Conservation (phyloP, 2,329 filamentous ascomycete genomes). For the Beauveria australis region DNA sequence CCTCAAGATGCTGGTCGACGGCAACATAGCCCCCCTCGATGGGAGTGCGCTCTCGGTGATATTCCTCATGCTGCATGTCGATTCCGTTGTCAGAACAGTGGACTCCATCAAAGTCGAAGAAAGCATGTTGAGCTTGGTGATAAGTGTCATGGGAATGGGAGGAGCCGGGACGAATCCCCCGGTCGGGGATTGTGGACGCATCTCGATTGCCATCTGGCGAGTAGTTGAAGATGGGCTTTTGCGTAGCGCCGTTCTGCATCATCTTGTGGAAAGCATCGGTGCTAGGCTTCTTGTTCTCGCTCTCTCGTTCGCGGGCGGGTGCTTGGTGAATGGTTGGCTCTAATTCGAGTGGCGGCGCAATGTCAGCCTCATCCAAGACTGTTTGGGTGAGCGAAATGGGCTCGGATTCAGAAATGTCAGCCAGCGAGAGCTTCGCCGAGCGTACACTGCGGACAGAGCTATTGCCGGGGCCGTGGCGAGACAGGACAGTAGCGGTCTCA, state of each 20-base stretch:
- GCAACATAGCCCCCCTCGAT: background rate
- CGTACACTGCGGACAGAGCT: constrained; percentile 42
- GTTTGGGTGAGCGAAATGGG: constrained; percentile 41
- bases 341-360: constrained; percentile 24
- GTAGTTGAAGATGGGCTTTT: background rate
- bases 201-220: background rate
- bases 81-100: constrained; percentile 54
- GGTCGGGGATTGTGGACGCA: background rate
- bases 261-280: constrained; percentile 28
- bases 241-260: constrained; percentile 7
- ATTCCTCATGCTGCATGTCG: background rate
- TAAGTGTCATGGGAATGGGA: constrained; percentile 50
- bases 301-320: constrained; percentile 12
- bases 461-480: constrained; percentile 48
- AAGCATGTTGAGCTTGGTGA: constrained; percentile 59
- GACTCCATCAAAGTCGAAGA: constrained; percentile 75
- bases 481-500: constrained; percentile 32
- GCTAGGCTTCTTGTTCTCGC: constrained; percentile 10
- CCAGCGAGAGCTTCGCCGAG: constrained; percentile 43
- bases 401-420: constrained; percentile 50
- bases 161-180: constrained; percentile 30
- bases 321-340: constrained; percentile 15
- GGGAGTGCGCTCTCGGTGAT: background rate
- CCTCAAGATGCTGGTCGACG: background rate
- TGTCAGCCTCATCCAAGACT: constrained; percentile 47